Base-by-base conservation (phyloP, 148 eudicot species). In the Chenopodium berlandieri region DNA sequence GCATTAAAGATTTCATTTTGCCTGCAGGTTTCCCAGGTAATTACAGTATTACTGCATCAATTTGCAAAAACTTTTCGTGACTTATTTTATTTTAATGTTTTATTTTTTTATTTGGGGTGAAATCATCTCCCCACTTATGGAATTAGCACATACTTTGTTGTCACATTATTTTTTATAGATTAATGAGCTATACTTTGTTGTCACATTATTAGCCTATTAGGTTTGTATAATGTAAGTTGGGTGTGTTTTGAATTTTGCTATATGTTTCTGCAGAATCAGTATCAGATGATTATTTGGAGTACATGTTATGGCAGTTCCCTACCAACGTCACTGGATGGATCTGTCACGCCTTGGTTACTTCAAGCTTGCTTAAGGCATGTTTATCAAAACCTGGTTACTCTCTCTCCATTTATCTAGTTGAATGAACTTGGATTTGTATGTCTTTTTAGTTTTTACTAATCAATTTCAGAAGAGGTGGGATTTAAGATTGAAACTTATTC, bases 271-370 rank as follows among this genome's bases (percentile, higher is more conserved):
- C 92, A 96, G 99, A 87, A 74, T 89, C 98, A 27, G 97, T 96
- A 81, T 96, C 99, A 44, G 98, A 94, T 85, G 99, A 96, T 90
- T 96, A 96, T 89, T 89, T 96, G 95, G 92, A 89, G 31, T 96
- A 96, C 87, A 91, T 96, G 89, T 81, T 96, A 85, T 92, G 94
- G 87, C 99, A 96, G 79, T 90, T 96, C 80, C 99, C 99, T 70
- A 96, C 99, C 72, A 94, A 96, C 82, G 89, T 96, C 74, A 96
- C 99, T 77, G 99, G 90, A 77, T 96, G 99, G 99, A 91, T 96
- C 56, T 96, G 99, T 83, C 88, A 92, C 82, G 89, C 93, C 52
- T 85, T 96, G 93, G 99, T 96, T 72, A 96, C 98, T 40, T 94
- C 99, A 82, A 96, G 97, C 91, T 94, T 96, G 74, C 84, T 96